Evolutionary conservation across 225 moss, liverwort and hornwort genomes (phyloP).

Genomic region (Lunularia cruciata): DNA sequence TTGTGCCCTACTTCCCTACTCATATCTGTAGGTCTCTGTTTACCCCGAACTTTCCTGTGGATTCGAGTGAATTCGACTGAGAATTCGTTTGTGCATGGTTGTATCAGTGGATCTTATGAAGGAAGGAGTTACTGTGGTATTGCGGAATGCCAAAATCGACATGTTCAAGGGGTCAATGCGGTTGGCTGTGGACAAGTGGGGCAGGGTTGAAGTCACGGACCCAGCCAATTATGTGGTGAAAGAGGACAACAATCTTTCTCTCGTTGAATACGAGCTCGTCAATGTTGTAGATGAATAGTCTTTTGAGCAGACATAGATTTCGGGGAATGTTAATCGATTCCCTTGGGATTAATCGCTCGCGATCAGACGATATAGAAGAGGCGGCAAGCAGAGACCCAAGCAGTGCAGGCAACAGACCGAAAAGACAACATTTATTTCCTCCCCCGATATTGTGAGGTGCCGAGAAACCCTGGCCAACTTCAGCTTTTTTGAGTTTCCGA

Average conservation of each 20-base stretch:
- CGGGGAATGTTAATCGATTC: conserved; percentile 45
- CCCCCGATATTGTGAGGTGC: conserved; percentile 68
- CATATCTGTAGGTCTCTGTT: too few species aligned
- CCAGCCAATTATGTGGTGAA: conserved; percentile 76
- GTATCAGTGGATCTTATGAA: conserved; percentile 84
- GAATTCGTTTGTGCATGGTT: background rate
- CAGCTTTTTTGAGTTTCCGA: conserved; percentile 77
- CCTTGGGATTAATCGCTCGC: conserved; percentile 44
- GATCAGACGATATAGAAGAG: conserved; percentile 46
- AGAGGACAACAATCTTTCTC: conserved; percentile 96
- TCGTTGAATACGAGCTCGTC: conserved; percentile 97
- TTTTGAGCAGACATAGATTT: conserved; percentile 35
- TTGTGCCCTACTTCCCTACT: too few species aligned
- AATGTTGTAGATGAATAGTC: conserved; percentile 88
- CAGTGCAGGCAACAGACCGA: conserved; percentile 56
- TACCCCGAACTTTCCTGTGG: too few species aligned
- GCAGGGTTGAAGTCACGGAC: conserved; percentile 89
- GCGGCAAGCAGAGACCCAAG: conserved; percentile 50
- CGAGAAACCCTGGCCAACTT: conserved; percentile 60
- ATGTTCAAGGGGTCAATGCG: conserved; percentile 99
- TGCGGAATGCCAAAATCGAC: conserved; percentile 98
- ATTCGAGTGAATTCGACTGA: too few species aligned
- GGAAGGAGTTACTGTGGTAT: conserved; percentile 83
- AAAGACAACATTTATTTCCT: conserved; percentile 60
- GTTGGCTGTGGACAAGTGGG: conserved; percentile 98